Evolutionary conservation across 164 flowering plant genomes (phyloP), one percentile per base, ranked within the genome.

Genomic region (Berberis thunbergii): DNA sequence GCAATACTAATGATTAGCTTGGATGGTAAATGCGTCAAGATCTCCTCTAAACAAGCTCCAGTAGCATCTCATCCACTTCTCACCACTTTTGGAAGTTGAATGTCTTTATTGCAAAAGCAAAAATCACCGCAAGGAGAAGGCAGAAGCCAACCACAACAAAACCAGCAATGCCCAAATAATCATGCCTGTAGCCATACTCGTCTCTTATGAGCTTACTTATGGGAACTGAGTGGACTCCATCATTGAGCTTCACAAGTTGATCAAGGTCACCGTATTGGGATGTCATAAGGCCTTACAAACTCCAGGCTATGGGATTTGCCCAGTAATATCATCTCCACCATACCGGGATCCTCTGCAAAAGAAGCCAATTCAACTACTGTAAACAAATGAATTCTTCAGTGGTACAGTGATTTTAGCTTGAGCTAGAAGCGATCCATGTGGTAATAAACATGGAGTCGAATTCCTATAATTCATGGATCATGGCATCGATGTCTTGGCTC

Each of bases 71-170:
- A 10, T 57, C 60, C 26, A 7, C 43, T 59, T 42, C 54, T 60
- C 46, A 67, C 62, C 97, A 83, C 78, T 74, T 91, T 64, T 83
- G 96, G 81, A 94, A 94, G 78, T 89, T 91, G 76, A 89, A 86
- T 64, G 83, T 71, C 71, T 83, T 94, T 46, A 91, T 84, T 54
- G 99, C 88, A 57, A 74, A 83, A 26, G 96, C 96, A 62, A 86
- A 94, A 59, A 86, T 79, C 49, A 84, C 65, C 1, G 91, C 87
- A 68, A 91, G 91, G 38, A 91, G 7, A 42, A 81, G 41, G 60
- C 84, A 77, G 67, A 94, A 94, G 10, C 79, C 72, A 49, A 80
- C 80, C 62, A 91, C 96, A 74, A 82, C 76, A 41, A 82, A 8
- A 41, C 82, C 91, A 42, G 88, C 82, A 59, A 86, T 9, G 49